phyloP scores from a whole-genome alignment of 2,329 filamentous ascomycete genomes.

The Verticillium dahliae region DNA sequence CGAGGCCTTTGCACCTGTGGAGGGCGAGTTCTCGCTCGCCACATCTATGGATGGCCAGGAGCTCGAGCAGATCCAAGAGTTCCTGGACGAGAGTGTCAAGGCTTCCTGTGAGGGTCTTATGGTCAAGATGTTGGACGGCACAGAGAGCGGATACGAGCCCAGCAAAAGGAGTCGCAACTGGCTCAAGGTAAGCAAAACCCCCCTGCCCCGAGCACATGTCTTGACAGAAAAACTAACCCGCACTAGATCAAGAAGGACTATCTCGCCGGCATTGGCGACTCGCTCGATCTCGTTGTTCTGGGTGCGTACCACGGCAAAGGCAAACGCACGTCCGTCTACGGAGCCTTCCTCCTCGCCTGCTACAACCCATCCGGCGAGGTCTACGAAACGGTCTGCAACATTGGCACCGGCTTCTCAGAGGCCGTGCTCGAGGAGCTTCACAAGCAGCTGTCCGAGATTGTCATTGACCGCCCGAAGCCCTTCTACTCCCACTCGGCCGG shows the following conservation, averaged over 20 bases:
- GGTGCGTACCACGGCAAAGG: conserved; percentile 92
- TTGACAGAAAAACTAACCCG: neutral
- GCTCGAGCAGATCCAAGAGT: conserved; percentile 84
- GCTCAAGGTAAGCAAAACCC: conserved; percentile 63
- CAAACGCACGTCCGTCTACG: conserved; percentile 92
- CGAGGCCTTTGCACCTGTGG: conserved; percentile 65
- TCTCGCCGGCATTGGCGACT: conserved; percentile 87
- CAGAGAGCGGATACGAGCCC: conserved; percentile 90
- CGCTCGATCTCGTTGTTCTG: conserved; percentile 89
- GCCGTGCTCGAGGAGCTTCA: conserved; percentile 87
- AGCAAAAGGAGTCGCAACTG: conserved; percentile 95
- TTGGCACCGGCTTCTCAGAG: conserved; percentile 94
- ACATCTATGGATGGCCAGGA: conserved; percentile 82
- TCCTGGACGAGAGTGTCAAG: conserved; percentile 92
- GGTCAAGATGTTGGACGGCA: conserved; percentile 98
- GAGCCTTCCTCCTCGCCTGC: conserved; percentile 90
- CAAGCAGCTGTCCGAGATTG: conserved; percentile 63
- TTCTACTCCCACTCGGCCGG: conserved; percentile 85
- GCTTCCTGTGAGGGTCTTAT: conserved; percentile 95
- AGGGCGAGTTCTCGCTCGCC: conserved; percentile 89
- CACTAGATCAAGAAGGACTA: conserved; percentile 93
- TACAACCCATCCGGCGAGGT: conserved; percentile 75
- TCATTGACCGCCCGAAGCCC: conserved; percentile 87
- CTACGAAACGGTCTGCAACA: conserved; percentile 97
- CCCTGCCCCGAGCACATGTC: neutral